Evolutionary conservation across 1,139 yeast species (phyloP).

Genomic region (Blastobotrys ciferrii): DNA sequence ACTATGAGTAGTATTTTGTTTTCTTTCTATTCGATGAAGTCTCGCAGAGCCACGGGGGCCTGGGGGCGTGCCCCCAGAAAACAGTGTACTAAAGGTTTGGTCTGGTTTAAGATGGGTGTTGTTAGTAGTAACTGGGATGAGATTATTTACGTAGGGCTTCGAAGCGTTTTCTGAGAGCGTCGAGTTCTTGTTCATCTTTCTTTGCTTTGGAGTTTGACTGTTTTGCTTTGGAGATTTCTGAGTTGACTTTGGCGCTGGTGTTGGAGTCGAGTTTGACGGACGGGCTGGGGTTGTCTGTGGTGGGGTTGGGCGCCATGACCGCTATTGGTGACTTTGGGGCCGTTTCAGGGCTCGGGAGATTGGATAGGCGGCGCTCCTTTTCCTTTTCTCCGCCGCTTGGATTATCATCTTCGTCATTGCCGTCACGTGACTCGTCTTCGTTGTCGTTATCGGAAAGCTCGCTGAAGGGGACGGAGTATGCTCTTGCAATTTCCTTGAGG

Average conservation of each 20-base stretch:
- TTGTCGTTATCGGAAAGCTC: conserved; percentile 34
- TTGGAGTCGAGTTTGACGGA: conserved; percentile 27
- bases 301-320: conserved; percentile 46
- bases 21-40: too few species aligned
- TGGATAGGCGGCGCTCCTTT: conserved; percentile 24
- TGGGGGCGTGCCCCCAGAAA: too few species aligned
- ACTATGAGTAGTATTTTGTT: too few species aligned
- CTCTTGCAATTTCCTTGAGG: conserved; percentile 74
- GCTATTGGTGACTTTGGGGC: conserved; percentile 45
- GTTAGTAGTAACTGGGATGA: background rate
- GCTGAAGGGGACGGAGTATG: conserved; percentile 74
- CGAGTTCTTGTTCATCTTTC: conserved; percentile 44
- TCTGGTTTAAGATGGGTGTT: too few species aligned
- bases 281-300: conserved; percentile 47
- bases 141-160: conserved; percentile 47
- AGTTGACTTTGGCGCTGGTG: conserved; percentile 23
- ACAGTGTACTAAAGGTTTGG: too few species aligned
- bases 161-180: conserved; percentile 53
- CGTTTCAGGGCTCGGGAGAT: conserved; percentile 27
- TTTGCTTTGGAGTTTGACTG: conserved; percentile 16
- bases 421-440: conserved; percentile 26
- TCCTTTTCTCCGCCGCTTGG: conserved; percentile 24
- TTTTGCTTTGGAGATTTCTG: conserved; percentile 5
- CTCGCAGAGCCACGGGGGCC: too few species aligned
- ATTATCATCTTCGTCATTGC: conserved; percentile 32